phyloP scores from a whole-genome alignment of 768 basidiomycete species.

The Amanita inopinata region DNA sequence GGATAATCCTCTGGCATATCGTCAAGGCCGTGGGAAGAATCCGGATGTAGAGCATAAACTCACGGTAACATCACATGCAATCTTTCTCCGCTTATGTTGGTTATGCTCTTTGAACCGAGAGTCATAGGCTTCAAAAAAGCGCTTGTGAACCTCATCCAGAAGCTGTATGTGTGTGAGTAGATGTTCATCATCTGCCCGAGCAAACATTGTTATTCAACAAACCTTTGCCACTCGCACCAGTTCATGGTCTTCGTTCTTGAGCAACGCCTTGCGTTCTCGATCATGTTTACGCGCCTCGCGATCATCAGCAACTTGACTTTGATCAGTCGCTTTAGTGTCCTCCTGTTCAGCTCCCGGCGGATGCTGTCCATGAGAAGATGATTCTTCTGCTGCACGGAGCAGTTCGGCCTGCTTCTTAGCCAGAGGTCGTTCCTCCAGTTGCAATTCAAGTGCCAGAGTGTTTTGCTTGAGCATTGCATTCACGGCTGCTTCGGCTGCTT shows the following conservation, averaged over 20 bases:
- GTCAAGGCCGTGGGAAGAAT: slow-evolving; percentile 5
- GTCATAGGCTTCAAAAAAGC: slow-evolving; percentile 68
- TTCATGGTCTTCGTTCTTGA: slow-evolving; percentile 85
- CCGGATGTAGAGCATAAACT: slow-evolving; percentile 16
- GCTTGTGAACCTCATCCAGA: slow-evolving; percentile 67
- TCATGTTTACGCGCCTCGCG: slow-evolving; percentile 6
- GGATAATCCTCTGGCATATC: slow-evolving; percentile 66
- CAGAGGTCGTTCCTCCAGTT: slow-evolving; percentile 77
- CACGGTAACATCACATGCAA: slow-evolving; percentile 70
- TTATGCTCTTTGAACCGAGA: slow-evolving; percentile 21
- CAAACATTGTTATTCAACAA: slow-evolving; percentile 14
- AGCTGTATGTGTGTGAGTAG: slow-evolving; percentile 46
- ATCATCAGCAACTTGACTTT: slow-evolving; percentile 15
- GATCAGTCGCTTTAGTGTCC: slow-evolving; percentile 1
- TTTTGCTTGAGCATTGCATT: slow-evolving; percentile 62
- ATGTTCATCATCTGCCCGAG: not conserved
- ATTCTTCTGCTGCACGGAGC: slow-evolving; percentile 39
- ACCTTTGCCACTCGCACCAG: slow-evolving; percentile 71
- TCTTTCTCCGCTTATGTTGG: slow-evolving; percentile 13
- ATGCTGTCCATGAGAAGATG: slow-evolving; percentile 14
- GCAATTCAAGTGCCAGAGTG: slow-evolving; percentile 68
- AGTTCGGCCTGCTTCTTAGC: slow-evolving; percentile 71
- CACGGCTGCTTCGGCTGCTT: slow-evolving; percentile 31
- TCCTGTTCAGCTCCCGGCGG: slow-evolving; percentile 7
- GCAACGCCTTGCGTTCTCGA: slow-evolving; percentile 50